phyloP scores from a whole-genome alignment of 2,329 filamentous ascomycete species.

The Penicillium occitanis region DNA sequence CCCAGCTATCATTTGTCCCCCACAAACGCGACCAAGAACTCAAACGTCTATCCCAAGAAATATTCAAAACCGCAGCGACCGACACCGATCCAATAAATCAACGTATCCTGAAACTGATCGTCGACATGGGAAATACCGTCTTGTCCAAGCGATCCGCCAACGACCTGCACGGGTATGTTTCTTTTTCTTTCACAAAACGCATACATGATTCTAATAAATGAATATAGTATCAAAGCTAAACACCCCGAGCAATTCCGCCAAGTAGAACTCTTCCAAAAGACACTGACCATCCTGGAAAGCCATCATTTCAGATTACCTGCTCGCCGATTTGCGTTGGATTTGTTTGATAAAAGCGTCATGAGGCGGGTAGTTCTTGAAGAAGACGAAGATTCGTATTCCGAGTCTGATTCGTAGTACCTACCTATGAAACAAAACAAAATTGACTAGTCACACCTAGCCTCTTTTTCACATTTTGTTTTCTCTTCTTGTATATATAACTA shows the following conservation, averaged over 20 bases:
- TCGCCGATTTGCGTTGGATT: conserved; percentile 84
- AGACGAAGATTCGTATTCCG: conserved; percentile 41
- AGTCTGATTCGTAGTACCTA: conserved; percentile 2
- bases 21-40: conserved; percentile 45
- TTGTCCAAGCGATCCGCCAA: conserved; percentile 81
- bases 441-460: neutral
- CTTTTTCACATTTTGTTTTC: neutral
- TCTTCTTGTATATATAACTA: neutral
- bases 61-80: conserved; percentile 59
- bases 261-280: conserved; percentile 75
- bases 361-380: conserved; percentile 79
- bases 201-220: too few relatives aligned
- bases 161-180: conserved; percentile 65
- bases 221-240: conserved; percentile 68
- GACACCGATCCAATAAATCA: conserved; percentile 64
- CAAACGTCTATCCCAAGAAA: conserved; percentile 43
- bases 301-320: conserved; percentile 87
- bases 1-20: conserved; percentile 37
- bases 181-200: too few relatives aligned
- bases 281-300: conserved; percentile 79
- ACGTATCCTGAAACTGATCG: conserved; percentile 78
- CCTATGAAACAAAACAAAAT: neutral
- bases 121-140: conserved; percentile 90
- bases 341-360: conserved; percentile 90
- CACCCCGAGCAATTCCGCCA: conserved; percentile 74